Base-by-base conservation (phyloP, 352 stramenopile species). In the Pythium graminicola region DNA sequence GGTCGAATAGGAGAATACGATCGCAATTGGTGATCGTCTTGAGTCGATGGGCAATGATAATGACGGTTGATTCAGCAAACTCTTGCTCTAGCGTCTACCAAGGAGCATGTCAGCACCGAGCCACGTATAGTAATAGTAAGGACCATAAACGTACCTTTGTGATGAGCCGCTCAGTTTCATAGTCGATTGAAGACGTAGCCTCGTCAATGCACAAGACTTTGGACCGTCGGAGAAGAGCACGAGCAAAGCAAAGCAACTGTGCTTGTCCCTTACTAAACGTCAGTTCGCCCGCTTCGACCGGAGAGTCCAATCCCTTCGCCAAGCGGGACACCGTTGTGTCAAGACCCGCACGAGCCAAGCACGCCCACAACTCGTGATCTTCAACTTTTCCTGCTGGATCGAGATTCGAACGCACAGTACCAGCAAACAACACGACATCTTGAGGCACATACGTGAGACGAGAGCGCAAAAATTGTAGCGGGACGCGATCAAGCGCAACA, bases 21-120 rank as follows among this genome's bases (percentile, higher is more conserved):
- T 99, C 92, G 57, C 88, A 97, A 38, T 97, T 74, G 64, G 97
- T 84, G 53, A 99, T 98, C 1, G 93, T 99, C 50, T 97, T 80
- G 2, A 99, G 72, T 13, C 97, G 79, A 70, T 99, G 97, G 13
- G 97, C 96, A 32, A 99, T 97, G 0, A 96, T 98, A 7, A 99
- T 62, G 11, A 98, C 82, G 4, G 97, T 99, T 2, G 89, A 91
- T 10, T 80, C 70, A 6, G 65, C 62, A 69, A 99, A 99, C 39
- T 97, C 90, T 13, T 89, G 65, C 13, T 90, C 67, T 47, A 99
- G 94, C 16, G 80, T 94, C 66, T 95, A 20, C 23, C 8, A 36
- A n/a, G n/a, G n/a, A n/a, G n/a, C n/a, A n/a, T n/a, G n/a, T n/a
- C n/a, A n/a, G n/a, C n/a, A n/a, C n/a, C n/a, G n/a, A n/a, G n/a